Evolutionary conservation across 164 flowering plant genomes (phyloP), one percentile per base, ranked within the genome.

Genomic region (Dillenia turbinata): DNA sequence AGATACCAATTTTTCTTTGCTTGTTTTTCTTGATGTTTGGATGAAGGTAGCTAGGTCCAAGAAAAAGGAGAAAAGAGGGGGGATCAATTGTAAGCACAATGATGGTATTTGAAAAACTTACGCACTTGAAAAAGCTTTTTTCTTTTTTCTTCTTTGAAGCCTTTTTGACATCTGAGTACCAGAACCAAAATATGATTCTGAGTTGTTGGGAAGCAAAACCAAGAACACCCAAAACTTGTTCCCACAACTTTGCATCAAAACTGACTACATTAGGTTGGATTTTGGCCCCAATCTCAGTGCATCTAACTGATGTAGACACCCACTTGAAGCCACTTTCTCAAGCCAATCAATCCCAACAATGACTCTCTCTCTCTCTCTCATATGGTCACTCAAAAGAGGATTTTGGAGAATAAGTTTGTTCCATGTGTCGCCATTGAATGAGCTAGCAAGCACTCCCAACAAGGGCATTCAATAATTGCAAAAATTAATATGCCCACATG

Each of bases 321-420:
- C 77, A 69, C 70, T 66, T 69, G 66, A 67, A 48, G 13, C 70
- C 73, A 69, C 70, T 66, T 69, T 19, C 62, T 0, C 13, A 10
- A 9, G 19, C 62, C 44, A 67, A 56, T 44, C 45, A 50, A 57
- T n/a, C 60, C 24, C 14, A 51, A 51, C 16, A 50, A 12, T 2
- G 4, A 15, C 16, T 9, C 9, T 12, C 17, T 9, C n/a, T 51
- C 54, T 51, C 54, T 14, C 17, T 33, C 40, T 33, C 40, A 33
- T 33, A 26, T 33, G 40, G 40, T 5, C 40, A 33, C 40, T 5
- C 40, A 33, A 33, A 33, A 33, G 40, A 33, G 40, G 40, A 33
- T 33, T 33, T 33, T 33, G 40, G 40, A 33, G 40, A 33, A 33
- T 33, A 33, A 33, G 40, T 33, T 33, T 33, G 40, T 33, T 33